Percentiles rank a stretch among this genome's conserved stretches.
These are phyloP conservation scores for Rutidosis leptorrhynchoides DNA, from an alignment of 129 eudicot genomes.

Conservation along the genomic window DNA sequence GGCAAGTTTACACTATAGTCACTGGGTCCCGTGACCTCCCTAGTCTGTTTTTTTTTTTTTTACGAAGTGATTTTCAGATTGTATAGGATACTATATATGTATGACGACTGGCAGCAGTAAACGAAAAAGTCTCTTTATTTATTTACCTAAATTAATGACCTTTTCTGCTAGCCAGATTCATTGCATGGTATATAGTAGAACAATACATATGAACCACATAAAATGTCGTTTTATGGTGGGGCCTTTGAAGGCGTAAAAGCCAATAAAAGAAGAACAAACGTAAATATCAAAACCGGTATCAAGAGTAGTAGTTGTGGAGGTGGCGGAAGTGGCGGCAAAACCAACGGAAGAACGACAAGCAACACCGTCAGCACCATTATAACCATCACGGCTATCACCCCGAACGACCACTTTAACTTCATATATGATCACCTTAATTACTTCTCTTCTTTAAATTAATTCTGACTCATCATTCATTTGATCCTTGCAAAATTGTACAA, in stretches of 20 bases:
- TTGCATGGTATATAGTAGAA: background rate
- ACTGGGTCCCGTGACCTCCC: no score
- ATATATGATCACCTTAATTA: background rate
- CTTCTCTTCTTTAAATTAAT: no score
- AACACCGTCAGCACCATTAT: constrained; percentile 34
- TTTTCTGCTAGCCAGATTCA: constrained; percentile 13
- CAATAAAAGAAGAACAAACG: constrained; percentile 46
- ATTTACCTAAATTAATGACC: background rate
- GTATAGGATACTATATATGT: background rate
- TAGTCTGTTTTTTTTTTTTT: no score
- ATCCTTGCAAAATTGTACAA: no score
- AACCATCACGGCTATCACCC: constrained; percentile 29
- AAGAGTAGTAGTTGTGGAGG: constrained; percentile 47
- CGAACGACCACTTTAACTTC: constrained; percentile 17
- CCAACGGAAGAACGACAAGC: constrained; percentile 42
- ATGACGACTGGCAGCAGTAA: background rate
- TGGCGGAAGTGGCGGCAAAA: constrained; percentile 57
- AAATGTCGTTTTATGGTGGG: constrained; percentile 24
- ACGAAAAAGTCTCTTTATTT: background rate
- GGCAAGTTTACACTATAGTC: no score
- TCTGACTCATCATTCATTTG: no score
- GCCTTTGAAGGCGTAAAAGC: constrained; percentile 43
- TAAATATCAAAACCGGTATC: constrained; percentile 50
- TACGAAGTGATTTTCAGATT: no score
- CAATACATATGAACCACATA: background rate